Evolutionary conservation across 1,284 basidiomycete genomes (phyloP), one percentile per base, ranked within the genome.

Genomic region (Leccinum griseonigrum): DNA sequence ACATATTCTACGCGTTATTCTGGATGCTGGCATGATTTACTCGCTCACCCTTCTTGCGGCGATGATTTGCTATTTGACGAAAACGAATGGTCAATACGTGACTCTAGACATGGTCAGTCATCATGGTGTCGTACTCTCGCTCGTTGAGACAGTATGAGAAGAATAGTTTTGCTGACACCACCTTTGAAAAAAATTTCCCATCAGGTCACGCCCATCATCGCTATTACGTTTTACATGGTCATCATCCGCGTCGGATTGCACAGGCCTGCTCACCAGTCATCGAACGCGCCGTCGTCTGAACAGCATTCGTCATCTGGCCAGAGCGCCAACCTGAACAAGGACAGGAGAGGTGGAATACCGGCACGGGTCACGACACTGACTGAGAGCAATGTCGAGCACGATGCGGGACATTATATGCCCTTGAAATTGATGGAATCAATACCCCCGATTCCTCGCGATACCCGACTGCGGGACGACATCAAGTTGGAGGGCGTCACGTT

Each of bases 21-120:
- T 57, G 22, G 56, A 57, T 32, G 56, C 56, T 16, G 56, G 56
- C 16, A 26, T 57, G 14, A 34, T 57, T n/a, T 57, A 57, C 32
- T 52, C 56, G 26, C 32, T 53, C 22, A n/a, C 56, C 10, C 29
- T 57, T 9, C 22, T 57, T 29, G 48, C 40, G 14, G 56, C 14
- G 22, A 29, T 57, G 56, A 31, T 52, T 16, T 53, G 46, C 48
- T 57, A 34, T 14, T 22, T 57, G 2, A 10, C 6, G n/a, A 50
- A 57, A 9, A 36, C 56, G 16, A 57, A 57, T 5, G 56, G 22
- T 6, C 56, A 57, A 57, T 57, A 52, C 11, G 56, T 57, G 16
- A 57, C 40, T 36, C 26, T 57, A 5, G 56, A 57, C 6, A 52
- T 57, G 56, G 56, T 57, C 16, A 26, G 56, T 34, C 22, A 14